Conservation (phyloP, 2,329 filamentous ascomycete species). For the Mycosphaerelloides madeirae region DNA sequence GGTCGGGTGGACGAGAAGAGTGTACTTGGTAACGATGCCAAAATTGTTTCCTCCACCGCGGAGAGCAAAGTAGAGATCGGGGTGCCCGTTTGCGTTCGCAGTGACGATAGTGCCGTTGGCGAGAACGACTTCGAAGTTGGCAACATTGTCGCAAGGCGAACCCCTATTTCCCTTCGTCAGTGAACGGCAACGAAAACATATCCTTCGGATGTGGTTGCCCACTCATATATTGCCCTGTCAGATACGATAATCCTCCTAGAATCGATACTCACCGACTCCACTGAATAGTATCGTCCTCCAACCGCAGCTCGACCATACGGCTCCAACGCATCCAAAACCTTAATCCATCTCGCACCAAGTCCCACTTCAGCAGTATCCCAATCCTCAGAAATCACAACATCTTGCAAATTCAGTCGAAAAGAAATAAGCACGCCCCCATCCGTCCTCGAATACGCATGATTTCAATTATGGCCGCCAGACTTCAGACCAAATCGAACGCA, state of each 20-base stretch:
- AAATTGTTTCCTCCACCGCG: conserved; percentile 43
- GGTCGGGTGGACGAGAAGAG: background rate
- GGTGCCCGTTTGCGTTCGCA: conserved; percentile 40
- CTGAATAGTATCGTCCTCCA: background rate
- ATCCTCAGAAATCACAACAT: background rate
- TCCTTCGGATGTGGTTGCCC: no score
- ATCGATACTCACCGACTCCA: background rate
- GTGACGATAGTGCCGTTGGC: conserved; percentile 37
- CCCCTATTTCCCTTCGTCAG: no score
- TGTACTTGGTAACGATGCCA: conserved; percentile 41
- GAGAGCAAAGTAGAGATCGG: conserved; percentile 46
- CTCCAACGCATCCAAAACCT: background rate
- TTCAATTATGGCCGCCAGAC: conserved; percentile 6
- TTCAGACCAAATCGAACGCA: conserved; percentile 7
- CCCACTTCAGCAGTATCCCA: background rate
- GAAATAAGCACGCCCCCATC: conserved; percentile 8
- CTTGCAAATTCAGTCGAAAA: conserved; percentile 1
- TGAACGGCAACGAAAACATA: no score
- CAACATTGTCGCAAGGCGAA: conserved; percentile 41
- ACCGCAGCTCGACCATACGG: background rate
- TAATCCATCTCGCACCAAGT: background rate
- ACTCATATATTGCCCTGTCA: background rate
- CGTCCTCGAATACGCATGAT: conserved; percentile 4
- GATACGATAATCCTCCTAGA: background rate
- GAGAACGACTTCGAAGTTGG: conserved; percentile 28